Conservation (phyloP, 208 protist species). For the Novymonas esmeraldas region DNA sequence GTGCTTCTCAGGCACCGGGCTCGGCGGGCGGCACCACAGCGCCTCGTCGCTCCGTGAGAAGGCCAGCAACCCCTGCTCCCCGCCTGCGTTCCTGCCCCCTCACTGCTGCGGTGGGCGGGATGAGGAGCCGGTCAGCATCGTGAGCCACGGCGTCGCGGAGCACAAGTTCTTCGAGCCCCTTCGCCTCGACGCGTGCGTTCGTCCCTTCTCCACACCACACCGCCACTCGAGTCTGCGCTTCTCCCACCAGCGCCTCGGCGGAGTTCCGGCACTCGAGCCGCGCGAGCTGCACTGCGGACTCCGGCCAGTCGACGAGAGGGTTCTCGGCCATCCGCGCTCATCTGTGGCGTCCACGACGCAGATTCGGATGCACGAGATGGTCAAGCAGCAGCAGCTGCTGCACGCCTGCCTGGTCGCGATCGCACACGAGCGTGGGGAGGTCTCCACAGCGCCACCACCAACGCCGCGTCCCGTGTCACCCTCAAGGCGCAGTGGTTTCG, state of each 20-base stretch:
- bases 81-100: background rate
- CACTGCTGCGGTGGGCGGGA: background rate
- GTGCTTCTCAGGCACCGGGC: constrained; percentile 13
- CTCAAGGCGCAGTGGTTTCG: no score
- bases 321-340: background rate
- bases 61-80: background rate
- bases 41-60: background rate
- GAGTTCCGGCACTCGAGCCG: background rate
- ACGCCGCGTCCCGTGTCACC: no score
- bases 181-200: constrained; percentile 5
- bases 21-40: background rate
- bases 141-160: constrained; percentile 5
- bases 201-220: constrained; percentile 3
- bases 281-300: background rate
- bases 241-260: constrained; percentile 16
- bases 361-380: background rate
- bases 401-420: constrained; percentile 22
- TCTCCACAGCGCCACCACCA: no score
- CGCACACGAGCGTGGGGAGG: constrained; percentile 11
- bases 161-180: constrained; percentile 25
- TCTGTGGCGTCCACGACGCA: background rate
- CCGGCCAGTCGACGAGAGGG: background rate
- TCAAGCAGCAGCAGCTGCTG: constrained; percentile 22
- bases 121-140: background rate
- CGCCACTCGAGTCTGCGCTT: background rate